Conservation (phyloP, 345 rosid species). For the Syzygium aqueum region DNA sequence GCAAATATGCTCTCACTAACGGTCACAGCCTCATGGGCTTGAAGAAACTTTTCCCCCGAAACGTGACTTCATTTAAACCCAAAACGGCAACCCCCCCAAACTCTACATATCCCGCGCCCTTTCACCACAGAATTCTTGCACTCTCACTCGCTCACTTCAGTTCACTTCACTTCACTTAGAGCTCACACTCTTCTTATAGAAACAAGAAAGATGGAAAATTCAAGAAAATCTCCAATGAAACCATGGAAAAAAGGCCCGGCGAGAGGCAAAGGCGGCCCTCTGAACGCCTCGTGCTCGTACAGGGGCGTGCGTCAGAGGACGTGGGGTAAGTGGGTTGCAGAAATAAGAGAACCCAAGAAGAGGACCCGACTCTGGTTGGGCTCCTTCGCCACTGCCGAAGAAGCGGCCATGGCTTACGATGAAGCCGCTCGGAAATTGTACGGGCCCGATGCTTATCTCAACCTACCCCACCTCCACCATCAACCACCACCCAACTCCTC, state of each 20-base stretch:
- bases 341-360: constrained; percentile 91
- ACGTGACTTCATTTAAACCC: constrained; percentile 10
- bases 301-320: constrained; percentile 91
- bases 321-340: constrained; percentile 99
- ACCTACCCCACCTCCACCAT: constrained; percentile 73
- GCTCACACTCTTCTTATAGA: not conserved
- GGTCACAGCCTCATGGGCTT: constrained; percentile 1
- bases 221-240: constrained; percentile 50
- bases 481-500: not conserved
- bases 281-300: constrained; percentile 70
- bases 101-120: constrained; percentile 2
- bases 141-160: not conserved
- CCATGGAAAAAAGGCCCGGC: constrained; percentile 95
- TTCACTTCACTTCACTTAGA: not conserved
- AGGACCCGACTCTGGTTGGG: constrained; percentile 86
- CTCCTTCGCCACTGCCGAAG: constrained; percentile 84
- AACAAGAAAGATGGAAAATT: constrained; percentile 19
- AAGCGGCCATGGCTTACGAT: constrained; percentile 96
- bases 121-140: not conserved
- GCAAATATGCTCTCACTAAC: not conserved
- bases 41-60: not conserved
- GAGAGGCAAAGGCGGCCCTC: constrained; percentile 93
- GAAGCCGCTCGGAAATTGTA: constrained; percentile 70
- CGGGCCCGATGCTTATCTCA: constrained; percentile 78
- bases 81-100: not conserved